Conservation (phyloP, 805 yeast genomes). For the Yamadazyma olivae region DNA sequence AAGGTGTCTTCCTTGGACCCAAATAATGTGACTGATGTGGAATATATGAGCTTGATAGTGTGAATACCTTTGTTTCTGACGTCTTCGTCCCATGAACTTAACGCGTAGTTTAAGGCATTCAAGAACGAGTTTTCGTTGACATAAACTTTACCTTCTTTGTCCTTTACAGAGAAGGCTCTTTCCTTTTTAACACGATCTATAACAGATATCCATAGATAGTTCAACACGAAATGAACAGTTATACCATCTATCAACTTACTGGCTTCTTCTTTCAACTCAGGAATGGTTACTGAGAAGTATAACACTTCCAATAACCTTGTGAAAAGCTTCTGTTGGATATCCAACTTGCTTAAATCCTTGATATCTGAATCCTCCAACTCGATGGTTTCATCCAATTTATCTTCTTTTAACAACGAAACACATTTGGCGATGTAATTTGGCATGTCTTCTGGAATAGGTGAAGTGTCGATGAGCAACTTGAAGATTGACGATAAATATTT, state of each 20-base stretch:
- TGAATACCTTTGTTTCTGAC: constrained; percentile 71
- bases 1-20: constrained; percentile 64
- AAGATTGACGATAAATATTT: constrained; percentile 64
- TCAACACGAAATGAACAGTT: constrained; percentile 73
- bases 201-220: constrained; percentile 73
- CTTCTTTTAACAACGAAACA: constrained; percentile 42
- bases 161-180: constrained; percentile 69
- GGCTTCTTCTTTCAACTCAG: constrained; percentile 71
- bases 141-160: constrained; percentile 72
- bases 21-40: constrained; percentile 65
- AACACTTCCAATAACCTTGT: constrained; percentile 64
- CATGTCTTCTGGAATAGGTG: constrained; percentile 45
- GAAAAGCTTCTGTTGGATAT: constrained; percentile 63
- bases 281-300: constrained; percentile 73
- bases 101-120: constrained; percentile 73
- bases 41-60: constrained; percentile 60
- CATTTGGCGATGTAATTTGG: constrained; percentile 46
- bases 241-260: constrained; percentile 56
- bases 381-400: constrained; percentile 29
- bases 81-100: constrained; percentile 69
- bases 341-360: constrained; percentile 47
- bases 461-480: constrained; percentile 61
- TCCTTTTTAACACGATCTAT: constrained; percentile 64
- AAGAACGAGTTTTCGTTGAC: constrained; percentile 69
- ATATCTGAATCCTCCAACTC: constrained; percentile 42